phyloP scores from a whole-genome alignment of 2,329 filamentous ascomycete genomes.

The Colletotrichum theobromicola region DNA sequence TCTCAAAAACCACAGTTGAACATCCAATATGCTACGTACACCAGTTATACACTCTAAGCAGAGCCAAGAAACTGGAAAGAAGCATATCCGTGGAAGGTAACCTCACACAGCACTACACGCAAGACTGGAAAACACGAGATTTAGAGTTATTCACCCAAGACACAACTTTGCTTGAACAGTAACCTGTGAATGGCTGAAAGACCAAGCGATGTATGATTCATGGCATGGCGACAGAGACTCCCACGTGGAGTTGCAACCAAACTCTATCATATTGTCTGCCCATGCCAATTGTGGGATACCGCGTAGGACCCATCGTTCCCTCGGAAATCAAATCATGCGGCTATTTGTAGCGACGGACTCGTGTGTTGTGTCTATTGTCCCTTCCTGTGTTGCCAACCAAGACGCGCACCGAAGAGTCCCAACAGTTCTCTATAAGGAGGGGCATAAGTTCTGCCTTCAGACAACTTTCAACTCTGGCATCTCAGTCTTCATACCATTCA shows the following conservation, averaged over 20 bases:
- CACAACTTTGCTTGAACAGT: neutral
- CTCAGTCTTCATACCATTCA: neutral
- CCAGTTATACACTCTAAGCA: neutral
- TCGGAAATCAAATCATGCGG: neutral
- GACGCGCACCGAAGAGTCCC: neutral
- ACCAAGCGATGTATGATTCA: neutral
- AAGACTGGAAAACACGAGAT: neutral
- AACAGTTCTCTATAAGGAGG: neutral
- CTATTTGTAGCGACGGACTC: neutral
- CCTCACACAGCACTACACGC: neutral
- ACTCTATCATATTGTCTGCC: neutral
- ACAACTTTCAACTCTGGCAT: accelerated
- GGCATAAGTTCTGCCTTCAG: neutral
- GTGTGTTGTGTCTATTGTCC: neutral
- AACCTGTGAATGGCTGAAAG: neutral
- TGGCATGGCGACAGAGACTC: neutral
- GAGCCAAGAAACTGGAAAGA: neutral
- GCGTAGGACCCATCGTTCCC: neutral
- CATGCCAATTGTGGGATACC: neutral
- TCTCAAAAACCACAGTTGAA: no score
- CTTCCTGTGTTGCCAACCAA: neutral
- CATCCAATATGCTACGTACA: accelerated
- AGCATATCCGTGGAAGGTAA: neutral
- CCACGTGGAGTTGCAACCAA: neutral
- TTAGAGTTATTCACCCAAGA: neutral